A percentile compares a stretch with the other conserved stretches of the same genome.
These are phyloP conservation scores for Auricularia heimuer DNA, from an alignment of 768 basidiomycete species.

Conservation along the genomic window DNA sequence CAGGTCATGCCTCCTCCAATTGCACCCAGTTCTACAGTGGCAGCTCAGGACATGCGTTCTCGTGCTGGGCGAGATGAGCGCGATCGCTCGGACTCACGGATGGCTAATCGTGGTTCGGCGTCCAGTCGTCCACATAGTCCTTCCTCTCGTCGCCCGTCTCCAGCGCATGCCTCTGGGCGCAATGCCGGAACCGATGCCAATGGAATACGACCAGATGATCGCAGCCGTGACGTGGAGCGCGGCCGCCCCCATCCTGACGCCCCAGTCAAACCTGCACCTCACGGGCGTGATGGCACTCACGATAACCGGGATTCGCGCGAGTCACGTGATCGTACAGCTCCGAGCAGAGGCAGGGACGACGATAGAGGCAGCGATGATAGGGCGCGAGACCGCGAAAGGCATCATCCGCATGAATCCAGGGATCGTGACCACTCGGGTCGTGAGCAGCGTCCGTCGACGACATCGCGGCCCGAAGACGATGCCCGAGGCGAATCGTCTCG, in stretches of 20 bases:
- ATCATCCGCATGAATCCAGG: conserved; percentile 4
- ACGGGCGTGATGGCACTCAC: neutral
- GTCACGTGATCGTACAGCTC: conserved; percentile 12
- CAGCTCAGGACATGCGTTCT: conserved; percentile 70
- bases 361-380: conserved; percentile 20
- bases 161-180: neutral
- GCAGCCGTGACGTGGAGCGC: neutral
- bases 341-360: conserved; percentile 10
- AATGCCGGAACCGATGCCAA: neutral
- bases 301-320: neutral
- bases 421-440: conserved; percentile 19
- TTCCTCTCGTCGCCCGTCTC: neutral
- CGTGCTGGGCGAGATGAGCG: neutral
- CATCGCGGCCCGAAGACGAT: conserved; percentile 43
- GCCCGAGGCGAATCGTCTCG: conserved; percentile 46
- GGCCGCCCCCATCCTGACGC: neutral
- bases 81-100: neutral
- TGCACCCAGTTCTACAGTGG: conserved; percentile 66
- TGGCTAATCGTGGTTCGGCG: neutral
- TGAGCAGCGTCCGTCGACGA: conserved; percentile 41
- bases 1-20: conserved; percentile 68
- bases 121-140: neutral
- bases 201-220: neutral
- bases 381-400: conserved; percentile 11
- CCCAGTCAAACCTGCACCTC: neutral